phyloP scores from a whole-genome alignment of 2,329 filamentous ascomycete genomes.

The Fusarium sp. region DNA sequence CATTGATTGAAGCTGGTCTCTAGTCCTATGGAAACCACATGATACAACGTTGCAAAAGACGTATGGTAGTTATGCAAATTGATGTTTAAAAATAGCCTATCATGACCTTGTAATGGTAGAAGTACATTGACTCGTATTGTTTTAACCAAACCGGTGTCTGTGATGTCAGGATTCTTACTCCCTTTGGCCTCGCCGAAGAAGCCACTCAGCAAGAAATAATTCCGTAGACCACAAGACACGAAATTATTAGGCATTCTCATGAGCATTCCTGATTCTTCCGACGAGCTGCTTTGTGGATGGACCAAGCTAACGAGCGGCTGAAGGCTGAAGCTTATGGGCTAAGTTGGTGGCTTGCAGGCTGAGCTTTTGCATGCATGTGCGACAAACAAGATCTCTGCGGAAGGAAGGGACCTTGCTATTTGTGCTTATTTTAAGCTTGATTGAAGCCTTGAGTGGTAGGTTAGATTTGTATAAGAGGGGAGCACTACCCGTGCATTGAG shows the following conservation, averaged over 20 bases:
- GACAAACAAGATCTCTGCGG: background rate
- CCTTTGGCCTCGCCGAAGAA: background rate
- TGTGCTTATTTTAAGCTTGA: background rate
- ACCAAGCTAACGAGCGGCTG: constrained; percentile 17
- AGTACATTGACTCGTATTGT: background rate
- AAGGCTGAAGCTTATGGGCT: constrained; percentile 9
- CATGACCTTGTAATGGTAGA: background rate
- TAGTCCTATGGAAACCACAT: background rate
- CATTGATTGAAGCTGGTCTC: background rate
- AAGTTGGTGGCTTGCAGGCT: constrained; percentile 25
- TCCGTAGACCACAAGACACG: background rate
- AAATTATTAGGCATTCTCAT: background rate
- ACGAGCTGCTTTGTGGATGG: background rate
- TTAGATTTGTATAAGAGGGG: constrained; percentile 12
- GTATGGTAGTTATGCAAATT: background rate
- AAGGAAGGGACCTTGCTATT: background rate
- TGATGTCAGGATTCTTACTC: background rate
- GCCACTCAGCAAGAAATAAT: background rate
- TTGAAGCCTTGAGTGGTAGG: background rate
- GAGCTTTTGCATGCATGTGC: constrained; percentile 4
- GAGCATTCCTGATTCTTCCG: constrained; percentile 14
- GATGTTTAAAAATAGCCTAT: background rate
- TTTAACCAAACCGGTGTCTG: background rate
- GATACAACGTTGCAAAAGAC: background rate
- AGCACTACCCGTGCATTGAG: background rate